phyloP scores from a whole-genome alignment of 768 basidiomycete species.

The Suillus ampliporus region DNA sequence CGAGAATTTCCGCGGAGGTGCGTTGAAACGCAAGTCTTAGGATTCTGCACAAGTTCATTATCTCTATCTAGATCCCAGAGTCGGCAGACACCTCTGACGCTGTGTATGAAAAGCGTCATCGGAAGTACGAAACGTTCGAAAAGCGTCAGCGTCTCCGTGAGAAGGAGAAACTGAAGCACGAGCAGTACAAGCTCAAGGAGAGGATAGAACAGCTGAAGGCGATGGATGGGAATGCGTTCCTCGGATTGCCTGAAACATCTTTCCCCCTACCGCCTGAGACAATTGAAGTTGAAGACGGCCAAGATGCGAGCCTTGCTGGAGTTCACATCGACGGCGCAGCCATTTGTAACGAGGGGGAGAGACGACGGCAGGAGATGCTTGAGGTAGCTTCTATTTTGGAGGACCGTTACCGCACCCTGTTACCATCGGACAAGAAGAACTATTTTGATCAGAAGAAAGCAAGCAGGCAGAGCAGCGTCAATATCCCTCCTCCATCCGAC shows the following conservation, averaged over 20 bases:
- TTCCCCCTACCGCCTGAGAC: slow-evolving; percentile 49
- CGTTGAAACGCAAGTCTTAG: slow-evolving; percentile 33
- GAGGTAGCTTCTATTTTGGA: slow-evolving; percentile 69
- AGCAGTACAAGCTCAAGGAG: slow-evolving; percentile 90
- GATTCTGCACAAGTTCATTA: slow-evolving; percentile 3
- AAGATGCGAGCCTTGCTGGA: slow-evolving; percentile 34
- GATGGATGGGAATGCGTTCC: slow-evolving; percentile 76
- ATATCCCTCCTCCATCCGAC: slow-evolving; percentile 22
- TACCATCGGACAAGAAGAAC: slow-evolving; percentile 64
- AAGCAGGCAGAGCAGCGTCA: slow-evolving; percentile 22
- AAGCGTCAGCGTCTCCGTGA: slow-evolving; percentile 85
- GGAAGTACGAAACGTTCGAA: slow-evolving; percentile 86
- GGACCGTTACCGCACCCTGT: slow-evolving; percentile 73
- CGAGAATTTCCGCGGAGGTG: slow-evolving; percentile 73
- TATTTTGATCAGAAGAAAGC: slow-evolving; percentile 39
- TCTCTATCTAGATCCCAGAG: slow-evolving; percentile 39
- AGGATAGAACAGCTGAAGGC: slow-evolving; percentile 81
- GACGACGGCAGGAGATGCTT: slow-evolving; percentile 76
- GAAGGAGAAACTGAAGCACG: slow-evolving; percentile 90
- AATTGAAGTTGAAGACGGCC: slow-evolving; percentile 34
- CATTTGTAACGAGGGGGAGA: slow-evolving; percentile 67
- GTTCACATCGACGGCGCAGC: slow-evolving; percentile 44
- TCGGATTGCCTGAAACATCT: slow-evolving; percentile 59
- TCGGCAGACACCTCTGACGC: slow-evolving; percentile 77
- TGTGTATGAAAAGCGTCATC: slow-evolving; percentile 81